These are phyloP conservation scores for Psidium guajava DNA, from an alignment of 345 rosid genomes.

Conservation along the genomic window DNA sequence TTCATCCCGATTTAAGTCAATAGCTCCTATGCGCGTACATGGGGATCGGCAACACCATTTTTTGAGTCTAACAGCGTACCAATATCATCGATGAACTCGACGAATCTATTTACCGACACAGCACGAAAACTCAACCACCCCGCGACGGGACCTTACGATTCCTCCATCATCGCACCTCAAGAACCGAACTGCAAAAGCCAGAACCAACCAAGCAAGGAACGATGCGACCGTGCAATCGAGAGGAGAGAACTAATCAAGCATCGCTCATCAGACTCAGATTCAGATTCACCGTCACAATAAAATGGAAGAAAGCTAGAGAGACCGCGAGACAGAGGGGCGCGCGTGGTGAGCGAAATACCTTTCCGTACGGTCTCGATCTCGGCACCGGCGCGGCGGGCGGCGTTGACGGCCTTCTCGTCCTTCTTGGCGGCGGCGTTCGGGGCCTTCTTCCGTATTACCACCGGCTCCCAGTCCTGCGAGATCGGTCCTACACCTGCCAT, in stretches of 20 bases:
- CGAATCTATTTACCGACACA: not conserved
- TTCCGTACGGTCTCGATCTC: slow-evolving; percentile 62
- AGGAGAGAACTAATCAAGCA: not conserved
- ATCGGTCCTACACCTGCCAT: slow-evolving; percentile 72
- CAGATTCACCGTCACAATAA: not conserved
- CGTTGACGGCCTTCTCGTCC: slow-evolving; percentile 81
- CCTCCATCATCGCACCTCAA: not conserved
- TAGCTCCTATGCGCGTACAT: not conserved
- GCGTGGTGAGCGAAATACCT: slow-evolving; percentile 12
- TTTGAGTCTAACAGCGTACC: not conserved
- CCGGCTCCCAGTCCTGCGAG: slow-evolving; percentile 85
- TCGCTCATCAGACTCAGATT: not conserved
- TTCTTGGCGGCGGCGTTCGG: slow-evolving; percentile 35
- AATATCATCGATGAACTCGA: not conserved
- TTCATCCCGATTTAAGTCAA: not conserved
- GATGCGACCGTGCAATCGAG: not conserved
- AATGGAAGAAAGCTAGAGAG: not conserved
- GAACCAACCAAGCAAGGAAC: not conserved
- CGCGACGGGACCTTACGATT: not conserved
- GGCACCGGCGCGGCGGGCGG: slow-evolving; percentile 78
- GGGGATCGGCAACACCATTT: not conserved
- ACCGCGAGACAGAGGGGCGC: not conserved
- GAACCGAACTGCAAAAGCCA: not conserved
- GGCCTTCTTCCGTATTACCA: slow-evolving; percentile 51
- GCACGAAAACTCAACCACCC: not conserved